Conservation (phyloP, 495 filamentous ascomycete species). For the Geoglossum glabrum region DNA sequence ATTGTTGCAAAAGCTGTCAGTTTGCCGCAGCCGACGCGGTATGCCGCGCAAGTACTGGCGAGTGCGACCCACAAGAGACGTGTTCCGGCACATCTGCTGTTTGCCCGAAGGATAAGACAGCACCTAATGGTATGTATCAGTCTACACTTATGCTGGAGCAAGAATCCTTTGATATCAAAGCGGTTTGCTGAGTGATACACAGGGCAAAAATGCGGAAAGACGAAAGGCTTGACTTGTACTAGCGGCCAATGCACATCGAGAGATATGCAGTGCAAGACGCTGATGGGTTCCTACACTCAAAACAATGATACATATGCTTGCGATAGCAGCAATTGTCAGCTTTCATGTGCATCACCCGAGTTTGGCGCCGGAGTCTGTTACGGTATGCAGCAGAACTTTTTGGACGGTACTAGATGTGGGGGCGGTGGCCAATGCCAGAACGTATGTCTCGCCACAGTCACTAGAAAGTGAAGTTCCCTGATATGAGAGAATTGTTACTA, state of each 20-base stretch:
- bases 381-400: conserved; percentile 71
- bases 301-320: conserved; percentile 73
- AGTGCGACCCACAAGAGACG: conserved; percentile 66
- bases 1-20: conserved; percentile 69
- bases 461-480: background rate
- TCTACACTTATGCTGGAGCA: background rate
- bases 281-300: conserved; percentile 60
- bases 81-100: conserved; percentile 53
- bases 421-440: conserved; percentile 63
- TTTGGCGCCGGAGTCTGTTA: conserved; percentile 45
- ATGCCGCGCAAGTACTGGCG: conserved; percentile 58
- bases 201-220: conserved; percentile 43
- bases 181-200: conserved; percentile 11
- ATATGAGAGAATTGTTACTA: background rate
- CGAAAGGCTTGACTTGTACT: conserved; percentile 45
- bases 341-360: conserved; percentile 57
- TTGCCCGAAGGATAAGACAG: conserved; percentile 52
- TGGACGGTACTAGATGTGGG: conserved; percentile 79
- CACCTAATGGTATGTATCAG: conserved; percentile 40
- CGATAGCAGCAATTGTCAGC: conserved; percentile 44
- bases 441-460: conserved; percentile 15
- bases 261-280: conserved; percentile 68
- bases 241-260: conserved; percentile 91
- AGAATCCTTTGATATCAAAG: background rate
- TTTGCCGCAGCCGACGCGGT: conserved; percentile 43